Evolutionary conservation across 495 filamentous ascomycete species (phyloP), one percentile per base, ranked within the genome.

Genomic region (Venustampulla echinocandica): DNA sequence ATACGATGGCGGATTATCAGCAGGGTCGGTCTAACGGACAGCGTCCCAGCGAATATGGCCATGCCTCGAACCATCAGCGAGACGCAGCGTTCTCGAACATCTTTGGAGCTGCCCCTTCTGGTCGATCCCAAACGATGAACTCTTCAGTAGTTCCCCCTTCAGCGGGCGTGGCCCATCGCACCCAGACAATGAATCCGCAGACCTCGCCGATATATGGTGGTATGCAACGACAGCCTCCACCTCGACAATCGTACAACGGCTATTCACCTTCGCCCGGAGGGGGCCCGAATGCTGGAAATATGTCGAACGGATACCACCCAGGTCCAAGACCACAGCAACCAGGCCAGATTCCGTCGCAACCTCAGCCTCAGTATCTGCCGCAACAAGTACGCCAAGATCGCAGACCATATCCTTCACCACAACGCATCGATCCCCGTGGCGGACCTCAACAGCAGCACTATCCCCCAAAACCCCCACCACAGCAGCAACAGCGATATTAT

Each of bases 11-110:
- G 65, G 86, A 94, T 64, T 87, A 92, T 67, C 85, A 86, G 63
- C 83, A 85, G 63, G 76, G 80, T 69, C 71, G 84, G 67, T 73
- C 79, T 55, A 79, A 81, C 67, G 70, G 73, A 59, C 75, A 76
- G n/a, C 61, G 63, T 47, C 62, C 65, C 44, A 70, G 68, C 54
- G 70, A 77, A 50, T 84, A 86, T 64, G 82, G 79, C 50, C 75
- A 80, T 60, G 66, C 84, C 25, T 78, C 82, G 40, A 76, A 77
- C 60, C 73, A 76, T 57, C 86, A 93, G 65, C 81, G 92, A 67
- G 90, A 98, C 75, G 88, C 86, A 57, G 92, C 90, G 25, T 98
- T 93, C 65, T 86, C 85, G 45, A 87, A 89, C 67, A 99, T 99
- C 56, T 99, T 99, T 59, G 92, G 92, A 52, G 79, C 80, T 58